A percentile compares a stretch with the other conserved stretches of the same genome.
phyloP scores from a whole-genome alignment of 2,329 filamentous ascomycete genomes.

The Plenodomus lindquistii region DNA sequence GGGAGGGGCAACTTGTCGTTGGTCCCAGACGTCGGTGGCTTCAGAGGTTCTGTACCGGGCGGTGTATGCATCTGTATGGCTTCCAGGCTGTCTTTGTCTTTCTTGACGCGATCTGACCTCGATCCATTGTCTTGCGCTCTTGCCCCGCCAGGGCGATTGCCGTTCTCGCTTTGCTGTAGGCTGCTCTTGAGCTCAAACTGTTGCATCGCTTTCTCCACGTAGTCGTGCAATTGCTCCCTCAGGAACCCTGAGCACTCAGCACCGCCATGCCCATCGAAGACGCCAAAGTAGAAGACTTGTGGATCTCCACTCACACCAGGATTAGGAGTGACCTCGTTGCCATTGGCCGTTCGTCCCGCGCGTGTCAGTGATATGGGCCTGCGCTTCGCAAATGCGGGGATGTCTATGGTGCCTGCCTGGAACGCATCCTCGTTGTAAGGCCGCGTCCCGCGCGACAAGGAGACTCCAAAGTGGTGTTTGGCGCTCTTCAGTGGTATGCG shows the following conservation, averaged over 20 bases:
- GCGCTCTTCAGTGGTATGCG: slow-evolving; percentile 91
- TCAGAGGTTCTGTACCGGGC: slow-evolving; percentile 46
- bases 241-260: slow-evolving; percentile 86
- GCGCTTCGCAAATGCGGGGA: slow-evolving; percentile 89
- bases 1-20: slow-evolving; percentile 26
- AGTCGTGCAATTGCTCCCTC: slow-evolving; percentile 80
- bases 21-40: slow-evolving; percentile 34
- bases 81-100: slow-evolving; percentile 46
- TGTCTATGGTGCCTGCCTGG: slow-evolving; percentile 89
- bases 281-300: slow-evolving; percentile 95
- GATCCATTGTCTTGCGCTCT: slow-evolving; percentile 25
- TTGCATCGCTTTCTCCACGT: slow-evolving; percentile 79
- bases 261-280: slow-evolving; percentile 96
- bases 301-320: slow-evolving; percentile 84
- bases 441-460: slow-evolving; percentile 76
- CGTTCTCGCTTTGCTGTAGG: slow-evolving; percentile 50
- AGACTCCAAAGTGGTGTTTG: slow-evolving; percentile 92
- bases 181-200: slow-evolving; percentile 80
- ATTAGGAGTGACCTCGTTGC: slow-evolving; percentile 67
- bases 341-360: slow-evolving; percentile 27
- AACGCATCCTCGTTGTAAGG: slow-evolving; percentile 92
- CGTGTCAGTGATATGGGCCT: slow-evolving; percentile 67
- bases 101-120: slow-evolving; percentile 26
- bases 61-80: slow-evolving; percentile 55
- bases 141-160: slow-evolving; percentile 29